These are phyloP conservation scores for Arthrobotrys megalospora DNA, from an alignment of 2,329 filamentous ascomycete genomes.

Conservation along the genomic window DNA sequence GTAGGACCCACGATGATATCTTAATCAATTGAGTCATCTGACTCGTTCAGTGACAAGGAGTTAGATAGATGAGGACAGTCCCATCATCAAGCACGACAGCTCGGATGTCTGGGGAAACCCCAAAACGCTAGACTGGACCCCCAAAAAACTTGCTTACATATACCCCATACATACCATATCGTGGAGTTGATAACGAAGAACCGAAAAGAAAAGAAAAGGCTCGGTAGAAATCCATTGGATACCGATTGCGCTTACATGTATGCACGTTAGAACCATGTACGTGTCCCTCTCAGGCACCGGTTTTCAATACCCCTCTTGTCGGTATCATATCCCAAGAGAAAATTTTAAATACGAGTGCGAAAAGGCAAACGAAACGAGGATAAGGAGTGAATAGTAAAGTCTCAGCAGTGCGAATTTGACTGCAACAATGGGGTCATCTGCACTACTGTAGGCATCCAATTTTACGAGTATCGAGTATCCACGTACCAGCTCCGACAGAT, in stretches of 20 bases:
- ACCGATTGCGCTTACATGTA: not conserved
- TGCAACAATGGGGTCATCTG: conserved; percentile 43
- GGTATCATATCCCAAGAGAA: conserved; percentile 19
- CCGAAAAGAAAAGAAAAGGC: not conserved
- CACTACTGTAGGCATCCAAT: conserved; percentile 37
- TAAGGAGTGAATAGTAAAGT: not conserved
- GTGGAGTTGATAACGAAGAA: conserved; percentile 18
- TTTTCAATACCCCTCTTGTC: conserved; percentile 13
- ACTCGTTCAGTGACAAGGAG: conserved; percentile 7
- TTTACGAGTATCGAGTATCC: conserved; percentile 21
- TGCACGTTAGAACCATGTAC: conserved; percentile 22
- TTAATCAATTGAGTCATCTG: conserved; percentile 35
- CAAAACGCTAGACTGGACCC: not conserved
- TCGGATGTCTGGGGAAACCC: conserved; percentile 11
- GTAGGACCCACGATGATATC: conserved; percentile 5
- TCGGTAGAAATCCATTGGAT: conserved; percentile 1
- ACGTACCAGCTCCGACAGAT: not conserved
- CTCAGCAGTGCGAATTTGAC: conserved; percentile 13
- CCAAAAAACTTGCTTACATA: conserved; percentile 27
- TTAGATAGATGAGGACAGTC: not conserved
- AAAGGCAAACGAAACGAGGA: conserved; percentile 31
- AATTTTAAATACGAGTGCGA: conserved; percentile 21
- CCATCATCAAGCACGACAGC: not conserved
- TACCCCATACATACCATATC: conserved; percentile 6
- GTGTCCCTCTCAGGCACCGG: conserved; percentile 41